A percentile compares a stretch with the other conserved stretches of the same genome.
Conservation (phyloP, 768 basidiomycete species). For the Ephemerocybe angulata region DNA sequence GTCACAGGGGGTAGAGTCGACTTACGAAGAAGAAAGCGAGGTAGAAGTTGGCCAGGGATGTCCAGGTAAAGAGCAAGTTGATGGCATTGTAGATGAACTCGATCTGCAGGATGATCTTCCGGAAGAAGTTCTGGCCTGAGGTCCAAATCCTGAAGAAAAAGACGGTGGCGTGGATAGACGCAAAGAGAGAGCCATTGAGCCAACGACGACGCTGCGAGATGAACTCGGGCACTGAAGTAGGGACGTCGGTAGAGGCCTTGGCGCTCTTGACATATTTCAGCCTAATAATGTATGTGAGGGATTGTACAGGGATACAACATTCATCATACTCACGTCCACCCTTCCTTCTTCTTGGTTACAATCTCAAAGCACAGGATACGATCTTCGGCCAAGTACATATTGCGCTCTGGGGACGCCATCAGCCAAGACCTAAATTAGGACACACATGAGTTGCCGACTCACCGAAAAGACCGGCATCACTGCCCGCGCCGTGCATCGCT, state of each 20-base stretch:
- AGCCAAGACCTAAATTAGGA: not conserved
- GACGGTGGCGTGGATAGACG: constrained; percentile 87
- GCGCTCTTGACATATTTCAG: constrained; percentile 90
- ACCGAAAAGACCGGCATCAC: constrained; percentile 69
- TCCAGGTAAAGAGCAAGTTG: constrained; percentile 93
- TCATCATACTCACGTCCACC: constrained; percentile 62
- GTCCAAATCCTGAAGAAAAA: constrained; percentile 88
- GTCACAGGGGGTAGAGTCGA: constrained; percentile 12
- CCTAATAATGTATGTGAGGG: constrained; percentile 29
- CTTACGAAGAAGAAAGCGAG: constrained; percentile 91
- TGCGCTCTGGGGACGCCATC: constrained; percentile 46
- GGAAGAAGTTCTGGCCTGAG: constrained; percentile 85
- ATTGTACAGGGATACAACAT: constrained; percentile 9
- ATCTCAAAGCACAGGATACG: constrained; percentile 93
- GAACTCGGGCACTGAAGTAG: constrained; percentile 86
- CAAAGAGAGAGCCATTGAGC: constrained; percentile 89
- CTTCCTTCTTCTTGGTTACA: constrained; percentile 83
- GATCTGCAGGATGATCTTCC: constrained; percentile 75
- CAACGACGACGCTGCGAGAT: constrained; percentile 91
- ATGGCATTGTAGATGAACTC: constrained; percentile 91
- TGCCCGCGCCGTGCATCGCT: constrained; percentile 66
- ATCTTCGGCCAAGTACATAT: constrained; percentile 91
- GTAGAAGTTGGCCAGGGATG: constrained; percentile 89
- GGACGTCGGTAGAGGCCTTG: constrained; percentile 95
- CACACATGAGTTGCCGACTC: constrained; percentile 16